Evolutionary conservation across 768 basidiomycete genomes (phyloP), one percentile per base, ranked within the genome.

Genomic region (Suillus americanus): DNA sequence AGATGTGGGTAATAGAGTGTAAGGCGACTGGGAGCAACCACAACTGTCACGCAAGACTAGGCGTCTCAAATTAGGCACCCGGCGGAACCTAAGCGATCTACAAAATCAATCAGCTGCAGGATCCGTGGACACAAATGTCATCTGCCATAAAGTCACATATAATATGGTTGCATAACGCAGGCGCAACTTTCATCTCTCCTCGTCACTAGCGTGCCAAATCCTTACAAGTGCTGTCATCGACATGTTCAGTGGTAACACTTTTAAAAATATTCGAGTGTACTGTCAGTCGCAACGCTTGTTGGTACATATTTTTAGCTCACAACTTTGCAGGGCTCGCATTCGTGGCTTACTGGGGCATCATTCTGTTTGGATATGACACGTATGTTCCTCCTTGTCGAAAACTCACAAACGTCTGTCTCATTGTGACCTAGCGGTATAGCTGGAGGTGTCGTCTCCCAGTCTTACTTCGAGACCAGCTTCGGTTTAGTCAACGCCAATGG

Each of bases 341-440:
- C 71, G 78, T 89, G 65, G 87, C 82, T 0, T 92, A 91, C 74
- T 90, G 88, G 87, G 91, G 91, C 1, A 91, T 91, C 65, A 77
- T 92, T n/a, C 79, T 92, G 20, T 94, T 94, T 71, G 92, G 92
- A 69, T 93, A 92, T 69, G 90, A 91, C 73, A 87, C 88, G 85
- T 88, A 70, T 64, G 85, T 35, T 45, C 50, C 7, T 2, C 45
- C 7, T 38, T 23, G 10, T 13, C 4, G 3, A 18, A n/a, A 60
- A 25, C 38, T 18, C 16, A 9, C 13, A 20, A 30, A 5, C 8
- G 18, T 35, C 12, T 46, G 18, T 57, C 46, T 41, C 16, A 33
- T 23, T 16, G 3, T 13, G 25, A 51, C 10, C 33, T 33, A 88
- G 86, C 18, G 90, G 91, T 71, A 77, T 88, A 60, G 86, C 83